Evolutionary conservation across 2,329 filamentous ascomycete genomes (phyloP), one percentile per base, ranked within the genome.

Genomic region (Fusarium luffae): DNA sequence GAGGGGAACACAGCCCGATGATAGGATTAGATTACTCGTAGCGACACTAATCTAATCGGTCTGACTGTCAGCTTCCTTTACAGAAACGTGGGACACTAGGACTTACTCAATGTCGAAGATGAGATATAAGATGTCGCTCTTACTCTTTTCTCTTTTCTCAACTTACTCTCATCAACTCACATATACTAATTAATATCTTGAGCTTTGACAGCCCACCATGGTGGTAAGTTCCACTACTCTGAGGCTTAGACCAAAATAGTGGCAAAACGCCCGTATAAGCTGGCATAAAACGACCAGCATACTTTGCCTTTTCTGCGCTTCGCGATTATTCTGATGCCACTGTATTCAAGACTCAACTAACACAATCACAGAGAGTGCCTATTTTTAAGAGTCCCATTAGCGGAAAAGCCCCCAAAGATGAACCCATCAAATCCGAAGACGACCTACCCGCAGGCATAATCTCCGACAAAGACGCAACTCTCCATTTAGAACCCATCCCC

Each of bases 401-500:
- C 49, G n/a, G 49, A 42, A 16, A 57, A 23, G 16, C 25, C 23
- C 32, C 23, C 10, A 55, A 61, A 5, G 54, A 47, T 6, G 58
- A 61, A 4, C n/a, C n/a, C 6, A 28, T 16, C 9, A 41, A 51
- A 5, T 16, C 42, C 18, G 55, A 69, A 47, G 34, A 49, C 1
- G 23, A 49, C 1, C 9, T 30, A 1, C 7, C 41, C 7, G n/a
- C 25, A 3, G 30, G 27, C 0, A 34, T 12, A 32, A 49, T 67
- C 52, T 30, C 57, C n/a, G 19, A 55, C 3, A 59, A 69, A 9
- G 67, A 73, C 16, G 68, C 59, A 2, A 13, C 69, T n/a, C 66
- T 80, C n/a, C 67, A 69, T n/a, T 77, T 86, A 8, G 81, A 85
- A 51, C 79, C 82, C 0, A 60, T 85, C 6, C 68, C 78, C 1